Base-by-base conservation (phyloP, 2,329 filamentous ascomycete genomes). In the Shiraia bambusicola region DNA sequence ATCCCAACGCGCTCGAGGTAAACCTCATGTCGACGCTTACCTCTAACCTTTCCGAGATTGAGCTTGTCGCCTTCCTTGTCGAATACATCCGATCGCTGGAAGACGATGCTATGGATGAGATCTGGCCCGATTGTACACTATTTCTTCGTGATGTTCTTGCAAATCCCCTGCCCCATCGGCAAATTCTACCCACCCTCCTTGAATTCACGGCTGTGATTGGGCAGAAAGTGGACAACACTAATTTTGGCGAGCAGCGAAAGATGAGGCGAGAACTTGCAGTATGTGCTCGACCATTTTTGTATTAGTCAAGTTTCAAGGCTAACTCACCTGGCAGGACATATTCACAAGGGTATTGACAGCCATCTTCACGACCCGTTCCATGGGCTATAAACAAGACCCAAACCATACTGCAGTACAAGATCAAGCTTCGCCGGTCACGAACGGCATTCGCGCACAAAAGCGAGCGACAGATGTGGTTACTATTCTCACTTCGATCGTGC, bases 71-170 rank as follows among this genome's bases (percentile, higher is more conserved):
- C 7, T 98, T 98, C 66, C 71, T 97, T 31, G 87, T 95, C 6
- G 87, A 93, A 49, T 98, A 98, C 67, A 86, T 90, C 0, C 81
- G 81, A 22, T 93, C 91, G 0, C 76, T 97, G 10, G 93, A 98
- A 61, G 93, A 98, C 59, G 93, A 98, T 72, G 87, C 93, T 12
- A 92, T 96, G 79, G 93, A 98, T 59, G 93, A 98, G 69, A 95
- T 98, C 34, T 98, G 93, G 93, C 79, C 84, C 28, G 92, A 98
- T 64, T 98, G 92, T 66, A 89, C 91, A 59, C 81, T 86, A 0
- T 98, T 98, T 67, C 69, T 97, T 46, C 86, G 84, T 50, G 94
- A 98, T 63, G 80, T 98, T 19, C 76, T 98, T 19, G 83, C 86
- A 16, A 98, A 98, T 61, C 94, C 93, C 1, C 89, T 98, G 59